These are phyloP conservation scores for Bryoerythrophyllum caledonicum DNA, from an alignment of 225 moss, liverwort and hornwort species.

Conservation along the genomic window DNA sequence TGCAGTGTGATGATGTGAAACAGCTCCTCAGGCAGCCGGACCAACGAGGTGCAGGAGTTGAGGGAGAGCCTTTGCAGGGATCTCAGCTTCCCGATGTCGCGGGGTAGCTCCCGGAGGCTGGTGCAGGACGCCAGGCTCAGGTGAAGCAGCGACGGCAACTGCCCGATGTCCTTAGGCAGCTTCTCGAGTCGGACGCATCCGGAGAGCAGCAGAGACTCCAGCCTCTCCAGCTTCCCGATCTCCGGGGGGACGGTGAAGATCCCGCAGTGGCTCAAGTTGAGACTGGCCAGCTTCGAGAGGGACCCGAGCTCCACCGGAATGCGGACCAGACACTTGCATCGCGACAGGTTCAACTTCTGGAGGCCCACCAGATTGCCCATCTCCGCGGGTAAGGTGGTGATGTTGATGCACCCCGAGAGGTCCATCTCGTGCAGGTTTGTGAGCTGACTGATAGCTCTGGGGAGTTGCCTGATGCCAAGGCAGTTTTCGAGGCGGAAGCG, in stretches of 20 bases:
- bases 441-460: slow-evolving; percentile 58
- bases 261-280: slow-evolving; percentile 55
- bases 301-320: slow-evolving; percentile 59
- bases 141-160: slow-evolving; percentile 51
- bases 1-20: slow-evolving; percentile 56
- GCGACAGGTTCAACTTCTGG: slow-evolving; percentile 56
- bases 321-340: slow-evolving; percentile 63
- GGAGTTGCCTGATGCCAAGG: slow-evolving; percentile 59
- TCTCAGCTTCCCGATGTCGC: slow-evolving; percentile 59
- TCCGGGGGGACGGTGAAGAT: slow-evolving; percentile 56
- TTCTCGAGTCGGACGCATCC: slow-evolving; percentile 66
- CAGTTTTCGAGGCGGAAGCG: slow-evolving; percentile 73
- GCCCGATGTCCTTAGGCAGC: slow-evolving; percentile 65
- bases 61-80: slow-evolving; percentile 59
- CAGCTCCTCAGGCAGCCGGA: slow-evolving; percentile 59
- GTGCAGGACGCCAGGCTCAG: slow-evolving; percentile 65
- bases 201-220: slow-evolving; percentile 55
- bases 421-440: slow-evolving; percentile 58
- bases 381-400: slow-evolving; percentile 58
- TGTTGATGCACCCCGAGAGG: slow-evolving; percentile 69
- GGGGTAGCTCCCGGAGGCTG: slow-evolving; percentile 61
- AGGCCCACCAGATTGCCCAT: slow-evolving; percentile 51
- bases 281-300: slow-evolving; percentile 48
- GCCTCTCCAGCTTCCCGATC: slow-evolving; percentile 55
- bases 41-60: slow-evolving; percentile 57